phyloP scores from a whole-genome alignment of 805 yeast genomes.

The Pichia ethanolica region DNA sequence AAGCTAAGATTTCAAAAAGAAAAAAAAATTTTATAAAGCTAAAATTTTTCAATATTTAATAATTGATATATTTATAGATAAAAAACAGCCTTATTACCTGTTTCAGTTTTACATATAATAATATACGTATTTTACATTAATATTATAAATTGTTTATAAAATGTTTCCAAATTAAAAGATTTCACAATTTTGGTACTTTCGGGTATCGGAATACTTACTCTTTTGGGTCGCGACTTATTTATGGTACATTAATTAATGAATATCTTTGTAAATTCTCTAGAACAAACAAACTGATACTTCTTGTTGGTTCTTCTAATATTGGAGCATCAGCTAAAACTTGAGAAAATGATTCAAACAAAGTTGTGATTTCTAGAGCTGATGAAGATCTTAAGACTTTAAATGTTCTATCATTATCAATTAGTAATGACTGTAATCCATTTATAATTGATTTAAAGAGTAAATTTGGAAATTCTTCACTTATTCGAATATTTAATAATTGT shows the following conservation, averaged over 20 bases:
- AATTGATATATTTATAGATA: too few species aligned
- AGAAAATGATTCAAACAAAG: not conserved
- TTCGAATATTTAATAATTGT: slow-evolving; percentile 7
- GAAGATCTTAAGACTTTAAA: slow-evolving; percentile 1
- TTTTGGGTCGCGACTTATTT: too few species aligned
- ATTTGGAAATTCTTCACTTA: slow-evolving; percentile 5
- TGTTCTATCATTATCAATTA: slow-evolving; percentile 7
- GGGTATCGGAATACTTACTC: too few species aligned
- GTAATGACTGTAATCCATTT: slow-evolving; percentile 4
- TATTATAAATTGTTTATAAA: too few species aligned
- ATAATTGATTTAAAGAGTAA: slow-evolving; percentile 9
- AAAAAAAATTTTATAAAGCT: too few species aligned
- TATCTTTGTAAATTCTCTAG: slow-evolving; percentile 1
- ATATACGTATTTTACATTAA: too few species aligned
- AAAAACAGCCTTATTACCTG: too few species aligned
- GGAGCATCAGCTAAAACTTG: not conserved
- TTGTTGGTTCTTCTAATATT: not conserved
- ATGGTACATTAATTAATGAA: not conserved
- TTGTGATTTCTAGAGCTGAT: not conserved
- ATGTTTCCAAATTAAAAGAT: too few species aligned
- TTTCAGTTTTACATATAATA: too few species aligned
- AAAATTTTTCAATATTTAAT: too few species aligned
- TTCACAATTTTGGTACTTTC: too few species aligned
- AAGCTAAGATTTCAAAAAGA: too few species aligned
- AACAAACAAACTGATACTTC: not conserved